Base-by-base conservation (phyloP, 2,329 filamentous ascomycete genomes). In the Sporothrix sp. region DNA sequence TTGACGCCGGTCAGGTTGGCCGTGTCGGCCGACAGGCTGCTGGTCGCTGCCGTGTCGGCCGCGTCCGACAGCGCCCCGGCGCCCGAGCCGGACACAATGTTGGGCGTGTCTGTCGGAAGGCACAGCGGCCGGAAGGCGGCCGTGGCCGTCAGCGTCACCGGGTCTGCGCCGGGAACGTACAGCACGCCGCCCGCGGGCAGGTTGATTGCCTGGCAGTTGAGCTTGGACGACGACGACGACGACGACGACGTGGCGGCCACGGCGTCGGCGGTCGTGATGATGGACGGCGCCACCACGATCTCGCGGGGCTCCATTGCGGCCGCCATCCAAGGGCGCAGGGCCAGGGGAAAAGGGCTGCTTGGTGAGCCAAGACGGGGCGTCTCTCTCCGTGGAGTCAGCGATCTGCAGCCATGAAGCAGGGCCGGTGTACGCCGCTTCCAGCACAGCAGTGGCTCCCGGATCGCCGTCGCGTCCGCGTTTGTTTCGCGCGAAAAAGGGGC, bases 91-190 rank as follows among this genome's bases (percentile, higher is more conserved):
- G 69, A 64, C 43, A 71, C 66, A 49, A 75, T 68, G 46, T 64
- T 63, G 40, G 67, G 68, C 35, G 63, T 60, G 23, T 64, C 56
- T 47, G 66, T 63, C 16, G 69, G 66, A 25, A 70, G 70, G 63
- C 81, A 84, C 49, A 70, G 65, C 9, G 79, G 78, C 30, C 72
- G 73, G 66, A 81, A 85, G 55, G 82, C 65, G 58, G 78, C 77
- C 54, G 78, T 71, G 53, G 73, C 67, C 43, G 75, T 72, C 58
- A 87, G 72, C 39, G 76, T 82, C 59, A 84, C 71, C 57, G 74
- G 69, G 50, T 75, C 70, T 57, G 71, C 72, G 56, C 72, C 68
- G 50, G 68, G 66, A 51, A 84, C 62, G 52, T 74, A 71, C 56
- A 77, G 61, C 43, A 74, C 61, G 48, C 71, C 73, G 52, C 65